Conservation (phyloP, 2,329 filamentous ascomycete species). For the Aspergillus sp. region DNA sequence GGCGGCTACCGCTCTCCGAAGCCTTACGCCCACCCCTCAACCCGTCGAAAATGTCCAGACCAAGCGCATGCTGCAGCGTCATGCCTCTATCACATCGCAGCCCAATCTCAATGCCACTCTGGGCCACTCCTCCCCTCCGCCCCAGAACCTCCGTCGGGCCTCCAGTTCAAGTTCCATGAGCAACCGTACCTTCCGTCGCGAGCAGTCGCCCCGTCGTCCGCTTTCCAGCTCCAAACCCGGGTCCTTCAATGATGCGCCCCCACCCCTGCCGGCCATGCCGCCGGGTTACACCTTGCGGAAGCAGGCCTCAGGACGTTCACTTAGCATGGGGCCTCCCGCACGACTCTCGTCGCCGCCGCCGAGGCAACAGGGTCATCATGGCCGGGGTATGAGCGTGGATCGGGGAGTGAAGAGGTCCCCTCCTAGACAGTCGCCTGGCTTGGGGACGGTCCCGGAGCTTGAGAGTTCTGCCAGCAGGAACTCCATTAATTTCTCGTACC, state of each 20-base stretch:
- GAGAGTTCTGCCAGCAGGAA: slow-evolving; percentile 35
- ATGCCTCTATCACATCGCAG: slow-evolving; percentile 62
- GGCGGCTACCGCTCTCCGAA: slow-evolving; percentile 74
- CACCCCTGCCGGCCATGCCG: slow-evolving; percentile 66
- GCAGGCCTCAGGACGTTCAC: slow-evolving; percentile 30
- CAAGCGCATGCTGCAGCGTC: slow-evolving; percentile 63
- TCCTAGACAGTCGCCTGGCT: neutral
- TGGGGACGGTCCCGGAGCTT: slow-evolving; percentile 26
- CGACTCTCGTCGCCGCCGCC: slow-evolving; percentile 40
- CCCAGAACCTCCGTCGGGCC: slow-evolving; percentile 50
- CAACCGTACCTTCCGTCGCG: slow-evolving; percentile 78
- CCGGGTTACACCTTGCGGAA: slow-evolving; percentile 33
- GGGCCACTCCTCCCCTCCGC: slow-evolving; percentile 10
- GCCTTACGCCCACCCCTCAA: slow-evolving; percentile 67
- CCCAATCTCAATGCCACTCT: slow-evolving; percentile 37
- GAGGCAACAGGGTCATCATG: slow-evolving; percentile 22
- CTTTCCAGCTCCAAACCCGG: slow-evolving; percentile 38
- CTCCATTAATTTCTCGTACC: slow-evolving; percentile 44
- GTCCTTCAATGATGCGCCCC: slow-evolving; percentile 41
- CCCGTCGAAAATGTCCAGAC: slow-evolving; percentile 77
- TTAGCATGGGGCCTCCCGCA: slow-evolving; percentile 45
- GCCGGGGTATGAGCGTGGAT: slow-evolving; percentile 29
- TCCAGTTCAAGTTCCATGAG: slow-evolving; percentile 76
- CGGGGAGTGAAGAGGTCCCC: slow-evolving; percentile 8
- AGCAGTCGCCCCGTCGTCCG: slow-evolving; percentile 53